Evolutionary conservation across 192 early-diverging fungal species (phyloP).

Genomic region (Funneliformis mosseae): DNA sequence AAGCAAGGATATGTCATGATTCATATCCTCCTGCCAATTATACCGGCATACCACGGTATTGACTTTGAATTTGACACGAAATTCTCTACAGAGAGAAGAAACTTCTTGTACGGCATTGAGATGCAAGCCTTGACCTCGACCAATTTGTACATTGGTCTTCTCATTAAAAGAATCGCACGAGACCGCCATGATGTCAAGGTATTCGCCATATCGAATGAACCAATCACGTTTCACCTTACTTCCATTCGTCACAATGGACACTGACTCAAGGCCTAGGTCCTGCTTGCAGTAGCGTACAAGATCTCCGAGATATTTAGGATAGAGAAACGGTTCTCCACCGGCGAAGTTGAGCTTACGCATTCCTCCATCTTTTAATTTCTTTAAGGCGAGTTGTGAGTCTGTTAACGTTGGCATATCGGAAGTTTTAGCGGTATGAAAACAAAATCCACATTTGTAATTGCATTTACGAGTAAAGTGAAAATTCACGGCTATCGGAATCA

Average conservation of each 20-base stretch:
- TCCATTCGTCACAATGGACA: not conserved
- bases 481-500: not conserved
- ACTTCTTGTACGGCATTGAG: not conserved
- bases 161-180: not conserved
- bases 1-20: not conserved
- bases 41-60: not conserved
- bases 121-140: not conserved
- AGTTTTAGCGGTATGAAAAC: slow-evolving; percentile 11
- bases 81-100: not conserved
- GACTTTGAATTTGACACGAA: not conserved
- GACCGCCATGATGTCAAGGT: not conserved
- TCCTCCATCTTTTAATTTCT: not conserved
- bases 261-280: not conserved
- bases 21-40: not conserved
- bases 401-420: not conserved
- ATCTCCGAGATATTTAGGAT: slow-evolving; percentile 5
- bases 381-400: not conserved
- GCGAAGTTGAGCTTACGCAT: slow-evolving; percentile 1
- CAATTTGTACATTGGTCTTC: not conserved
- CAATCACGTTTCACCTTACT: not conserved
- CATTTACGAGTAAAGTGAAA: not conserved
- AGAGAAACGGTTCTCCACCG: slow-evolving; percentile 3
- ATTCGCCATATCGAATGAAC: not conserved
- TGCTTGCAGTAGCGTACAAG: not conserved
- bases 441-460: slow-evolving; percentile 9